phyloP scores from a whole-genome alignment of 1,284 basidiomycete genomes.

The Ceratobasidium sp. region DNA sequence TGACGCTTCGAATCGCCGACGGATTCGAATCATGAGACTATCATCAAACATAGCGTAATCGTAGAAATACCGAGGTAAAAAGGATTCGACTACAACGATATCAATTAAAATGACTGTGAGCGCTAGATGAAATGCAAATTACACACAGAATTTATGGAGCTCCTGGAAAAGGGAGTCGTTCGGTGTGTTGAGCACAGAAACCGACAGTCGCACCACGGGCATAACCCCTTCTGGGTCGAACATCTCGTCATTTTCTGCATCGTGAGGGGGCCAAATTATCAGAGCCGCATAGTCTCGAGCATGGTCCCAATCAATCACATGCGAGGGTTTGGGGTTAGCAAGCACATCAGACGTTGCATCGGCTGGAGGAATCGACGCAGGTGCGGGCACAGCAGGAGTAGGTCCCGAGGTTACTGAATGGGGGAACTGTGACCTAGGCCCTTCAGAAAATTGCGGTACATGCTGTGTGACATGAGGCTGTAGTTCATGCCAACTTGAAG shows the following conservation, averaged over 20 bases:
- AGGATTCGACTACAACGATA: not conserved
- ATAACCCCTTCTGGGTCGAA: not conserved
- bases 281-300: not conserved
- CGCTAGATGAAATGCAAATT: not conserved
- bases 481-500: too few relatives aligned
- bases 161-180: not conserved
- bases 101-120: not conserved
- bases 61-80: not conserved
- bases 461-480: too few relatives aligned
- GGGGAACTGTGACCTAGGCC: too few relatives aligned
- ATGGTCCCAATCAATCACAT: not conserved
- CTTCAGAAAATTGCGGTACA: too few relatives aligned
- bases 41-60: not conserved
- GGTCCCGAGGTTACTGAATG: too few relatives aligned
- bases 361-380: too few relatives aligned
- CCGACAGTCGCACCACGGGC: not conserved
- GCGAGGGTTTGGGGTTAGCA: not conserved
- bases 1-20: not conserved
- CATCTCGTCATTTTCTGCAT: not conserved
- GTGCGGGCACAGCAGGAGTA: too few relatives aligned
- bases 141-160: constrained; percentile 2
- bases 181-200: not conserved
- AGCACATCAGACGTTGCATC: not conserved
- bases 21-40: not conserved
- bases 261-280: not conserved